These are phyloP conservation scores for Naganishia onofrii DNA, from an alignment of 768 basidiomycete genomes.

Conservation along the genomic window DNA sequence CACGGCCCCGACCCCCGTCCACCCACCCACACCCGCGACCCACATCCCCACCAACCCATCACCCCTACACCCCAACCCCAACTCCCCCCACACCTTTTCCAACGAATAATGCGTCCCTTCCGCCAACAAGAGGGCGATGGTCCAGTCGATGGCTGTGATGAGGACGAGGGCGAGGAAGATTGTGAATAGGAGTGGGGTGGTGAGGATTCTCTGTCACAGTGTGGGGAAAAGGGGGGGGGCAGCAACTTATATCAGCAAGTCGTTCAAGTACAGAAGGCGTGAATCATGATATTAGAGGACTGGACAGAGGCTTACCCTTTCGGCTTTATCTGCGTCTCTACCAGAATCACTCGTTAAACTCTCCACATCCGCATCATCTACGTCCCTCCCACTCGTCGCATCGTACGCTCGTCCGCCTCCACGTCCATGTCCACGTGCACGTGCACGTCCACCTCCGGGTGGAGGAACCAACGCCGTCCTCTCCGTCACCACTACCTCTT, in stretches of 20 bases:
- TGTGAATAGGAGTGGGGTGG: slow-evolving; percentile 40
- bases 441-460: no score
- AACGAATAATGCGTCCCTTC: slow-evolving; percentile 44
- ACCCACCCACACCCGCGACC: slow-evolving; percentile 46
- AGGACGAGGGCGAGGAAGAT: slow-evolving; percentile 41
- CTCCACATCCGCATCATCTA: no score
- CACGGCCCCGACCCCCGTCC: slow-evolving; percentile 47
- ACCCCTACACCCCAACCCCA: slow-evolving; percentile 34
- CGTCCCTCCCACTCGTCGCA: no score
- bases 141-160: slow-evolving; percentile 38
- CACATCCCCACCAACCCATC: slow-evolving; percentile 49
- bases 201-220: slow-evolving; percentile 41
- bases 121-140: slow-evolving; percentile 43
- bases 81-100: slow-evolving; percentile 37
- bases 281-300: no score
- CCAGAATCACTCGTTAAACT: no score
- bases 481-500: background rate
- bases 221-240: background rate
- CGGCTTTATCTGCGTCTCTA: background rate
- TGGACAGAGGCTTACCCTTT: background rate
- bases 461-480: no score
- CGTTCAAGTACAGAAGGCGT: no score
- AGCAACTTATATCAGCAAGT: no score
- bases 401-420: no score
- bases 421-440: no score